Conservation (phyloP, 2,329 filamentous ascomycete species). For the Graphium sp. region DNA sequence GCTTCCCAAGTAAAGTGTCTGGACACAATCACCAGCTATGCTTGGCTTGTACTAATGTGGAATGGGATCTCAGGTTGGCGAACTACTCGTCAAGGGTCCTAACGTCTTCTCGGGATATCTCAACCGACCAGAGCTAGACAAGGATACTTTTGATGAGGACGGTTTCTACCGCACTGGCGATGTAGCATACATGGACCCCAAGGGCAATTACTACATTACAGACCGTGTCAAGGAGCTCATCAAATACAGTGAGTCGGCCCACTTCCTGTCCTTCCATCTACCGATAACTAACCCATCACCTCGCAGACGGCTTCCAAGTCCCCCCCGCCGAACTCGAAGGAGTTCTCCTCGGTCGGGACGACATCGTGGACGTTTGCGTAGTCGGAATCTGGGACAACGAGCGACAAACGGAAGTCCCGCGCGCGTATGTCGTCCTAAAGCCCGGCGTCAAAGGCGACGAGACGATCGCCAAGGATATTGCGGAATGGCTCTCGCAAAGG, state of each 20-base stretch:
- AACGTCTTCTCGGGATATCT: slow-evolving; percentile 70
- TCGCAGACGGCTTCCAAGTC: slow-evolving; percentile 47
- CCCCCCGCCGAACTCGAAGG: slow-evolving; percentile 49
- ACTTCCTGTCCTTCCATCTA: neutral
- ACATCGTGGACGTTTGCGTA: slow-evolving; percentile 43
- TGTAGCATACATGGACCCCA: slow-evolving; percentile 59
- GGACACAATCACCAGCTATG: neutral
- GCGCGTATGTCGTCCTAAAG: slow-evolving; percentile 22
- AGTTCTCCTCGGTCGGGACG: slow-evolving; percentile 22
- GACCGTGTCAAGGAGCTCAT: slow-evolving; percentile 62
- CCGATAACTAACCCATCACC: slow-evolving; percentile 17
- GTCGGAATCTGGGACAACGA: slow-evolving; percentile 40
- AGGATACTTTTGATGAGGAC: slow-evolving; percentile 54
- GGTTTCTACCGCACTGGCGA: slow-evolving; percentile 89
- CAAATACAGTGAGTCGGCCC: slow-evolving; percentile 28
- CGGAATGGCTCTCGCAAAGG: slow-evolving; percentile 27
- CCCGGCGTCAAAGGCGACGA: slow-evolving; percentile 17
- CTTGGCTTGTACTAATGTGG: neutral
- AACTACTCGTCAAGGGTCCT: slow-evolving; percentile 62
- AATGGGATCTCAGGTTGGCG: slow-evolving; percentile 32
- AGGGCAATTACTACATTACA: slow-evolving; percentile 79
- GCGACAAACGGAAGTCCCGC: slow-evolving; percentile 50
- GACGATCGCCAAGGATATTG: slow-evolving; percentile 15
- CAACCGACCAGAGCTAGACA: slow-evolving; percentile 55
- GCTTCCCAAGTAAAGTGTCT: slow-evolving; percentile 1